Base-by-base conservation (phyloP, 2,329 filamentous ascomycete species). In the Fusarium sarcochroum region DNA sequence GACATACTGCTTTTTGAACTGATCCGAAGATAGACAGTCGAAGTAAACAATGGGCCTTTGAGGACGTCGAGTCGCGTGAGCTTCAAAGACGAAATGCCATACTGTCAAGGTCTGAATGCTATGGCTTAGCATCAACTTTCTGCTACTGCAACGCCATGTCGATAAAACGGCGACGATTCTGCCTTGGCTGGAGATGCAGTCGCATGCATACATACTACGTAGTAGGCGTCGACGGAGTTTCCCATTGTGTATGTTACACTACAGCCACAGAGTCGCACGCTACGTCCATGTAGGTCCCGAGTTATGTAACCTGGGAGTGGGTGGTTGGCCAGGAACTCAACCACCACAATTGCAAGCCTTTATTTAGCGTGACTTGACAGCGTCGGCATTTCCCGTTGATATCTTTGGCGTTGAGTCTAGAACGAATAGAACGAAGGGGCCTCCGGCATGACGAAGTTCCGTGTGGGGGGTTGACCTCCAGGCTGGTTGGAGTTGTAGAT, bases 181-280 rank as follows among this genome's bases (percentile, higher is more conserved):
- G 61, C 61, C 61, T 64, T 65, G 52, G 61, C 61, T 64, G 59
- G 51, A 47, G 44, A 64, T 51, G 61, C 49, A 44, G 50, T 27
- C 44, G 46, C 58, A 35, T 41, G n/a, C 49, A 63, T 63, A 50
- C 60, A 63, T 58, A 37, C 41, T 47, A 65, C 52, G 61, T 64
- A 45, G 62, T 41, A 59, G 53, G 52, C n/a, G 35, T 64, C 23
- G 20, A 47, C 61, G 61, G 61, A 49, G 42, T 52, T 64, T 65
- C 30, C 61, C 61, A 41, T 59, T 37, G 30, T 64, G 27, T 44
- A 57, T 51, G 40, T 38, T 37, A 49, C 45, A 40, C 18, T 47
- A 57, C 45, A 58, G 57, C 57, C 42, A 44, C 48, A 48, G 51
- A 58, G 35, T 44, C 37, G 52, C 15, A 52, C 42, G 34, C 34